These are phyloP conservation scores for Venturia aucupariae DNA, from an alignment of 2,329 filamentous ascomycete species.

Conservation along the genomic window DNA sequence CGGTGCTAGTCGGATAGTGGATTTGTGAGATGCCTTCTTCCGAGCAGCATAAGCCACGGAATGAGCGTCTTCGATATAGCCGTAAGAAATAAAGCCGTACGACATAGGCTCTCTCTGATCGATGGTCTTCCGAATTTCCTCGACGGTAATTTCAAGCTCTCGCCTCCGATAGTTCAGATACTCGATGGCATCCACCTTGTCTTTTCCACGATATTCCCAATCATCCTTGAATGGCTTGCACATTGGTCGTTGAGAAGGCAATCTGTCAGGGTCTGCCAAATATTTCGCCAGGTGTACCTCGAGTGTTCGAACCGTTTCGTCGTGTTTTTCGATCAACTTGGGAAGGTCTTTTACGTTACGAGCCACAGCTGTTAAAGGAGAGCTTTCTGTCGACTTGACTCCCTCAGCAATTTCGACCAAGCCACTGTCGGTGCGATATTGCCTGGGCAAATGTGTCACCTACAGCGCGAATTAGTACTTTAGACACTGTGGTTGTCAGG, in stretches of 20 bases:
- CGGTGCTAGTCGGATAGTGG: constrained; percentile 69
- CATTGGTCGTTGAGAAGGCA: constrained; percentile 61
- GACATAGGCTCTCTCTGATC: constrained; percentile 32
- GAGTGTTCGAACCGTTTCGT: constrained; percentile 67
- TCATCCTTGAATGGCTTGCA: constrained; percentile 77
- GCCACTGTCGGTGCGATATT: constrained; percentile 71
- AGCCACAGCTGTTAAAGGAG: constrained; percentile 75
- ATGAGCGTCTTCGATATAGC: constrained; percentile 80
- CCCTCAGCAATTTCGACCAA: constrained; percentile 74
- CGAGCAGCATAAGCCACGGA: constrained; percentile 72
- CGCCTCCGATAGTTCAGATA: constrained; percentile 85
- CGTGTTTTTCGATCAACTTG: constrained; percentile 75
- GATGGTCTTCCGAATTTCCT: constrained; percentile 68
- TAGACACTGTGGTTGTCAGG: not conserved
- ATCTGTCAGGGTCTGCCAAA: constrained; percentile 13
- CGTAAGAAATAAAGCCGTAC: constrained; percentile 91
- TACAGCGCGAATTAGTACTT: not conserved
- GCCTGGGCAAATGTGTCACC: constrained; percentile 21
- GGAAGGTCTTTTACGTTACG: constrained; percentile 89
- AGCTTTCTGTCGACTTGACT: constrained; percentile 66
- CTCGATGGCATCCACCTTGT: constrained; percentile 88
- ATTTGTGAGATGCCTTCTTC: constrained; percentile 69
- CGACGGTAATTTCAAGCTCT: constrained; percentile 73
- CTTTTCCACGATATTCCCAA: constrained; percentile 54
- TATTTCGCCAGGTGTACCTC: constrained; percentile 83